Base-by-base conservation (phyloP, 2,329 filamentous ascomycete species). In the Exophiala calicioides region DNA sequence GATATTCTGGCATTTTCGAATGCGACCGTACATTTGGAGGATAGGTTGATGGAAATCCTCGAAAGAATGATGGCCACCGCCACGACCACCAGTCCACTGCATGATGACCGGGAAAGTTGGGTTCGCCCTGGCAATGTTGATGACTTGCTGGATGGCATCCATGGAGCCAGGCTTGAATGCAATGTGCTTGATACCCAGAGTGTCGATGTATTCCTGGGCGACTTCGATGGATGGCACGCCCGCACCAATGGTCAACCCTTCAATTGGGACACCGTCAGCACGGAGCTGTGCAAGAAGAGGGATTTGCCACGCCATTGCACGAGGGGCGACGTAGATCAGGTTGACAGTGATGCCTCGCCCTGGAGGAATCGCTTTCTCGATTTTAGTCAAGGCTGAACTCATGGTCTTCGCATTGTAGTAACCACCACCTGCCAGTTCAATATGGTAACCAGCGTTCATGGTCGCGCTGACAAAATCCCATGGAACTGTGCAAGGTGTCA, bases 41-140 rank as follows among this genome's bases (percentile, higher is more conserved):
- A 96, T 85, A 4, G 90, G 90, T 62, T 90, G 84, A 68, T 95
- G 90, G 78, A 96, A 95, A 67, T 96, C 90, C 67, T 96, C 90
- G 54, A 85, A 95, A 1, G 90, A 95, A 73, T 96, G 90, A 68
- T 95, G 90, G 47, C 90, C 90, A 73, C 90, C 90, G 57, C 90
- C 90, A 69, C 90, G 86, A 30, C 90, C 90, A 64, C 90, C 90
- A 50, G 90, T 96, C 90, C 90, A 96, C 70, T 96, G 90, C 53
- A 95, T 74, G 42, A 95, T 82, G 41, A 95, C 81, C n/a, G 90
- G 90, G 77, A 96, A 95, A 20, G 81, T 84, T 2, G 90, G 90
- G 66, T 95, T 93, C n/a, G 88, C 88, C 70, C 88, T 93, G 56
- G 90, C 90, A 61, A 96, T 90, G 68, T 94, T 93, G 70, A 96